These are phyloP conservation scores for Metschnikowia continentalis DNA, from an alignment of 805 yeast species.

Conservation along the genomic window DNA sequence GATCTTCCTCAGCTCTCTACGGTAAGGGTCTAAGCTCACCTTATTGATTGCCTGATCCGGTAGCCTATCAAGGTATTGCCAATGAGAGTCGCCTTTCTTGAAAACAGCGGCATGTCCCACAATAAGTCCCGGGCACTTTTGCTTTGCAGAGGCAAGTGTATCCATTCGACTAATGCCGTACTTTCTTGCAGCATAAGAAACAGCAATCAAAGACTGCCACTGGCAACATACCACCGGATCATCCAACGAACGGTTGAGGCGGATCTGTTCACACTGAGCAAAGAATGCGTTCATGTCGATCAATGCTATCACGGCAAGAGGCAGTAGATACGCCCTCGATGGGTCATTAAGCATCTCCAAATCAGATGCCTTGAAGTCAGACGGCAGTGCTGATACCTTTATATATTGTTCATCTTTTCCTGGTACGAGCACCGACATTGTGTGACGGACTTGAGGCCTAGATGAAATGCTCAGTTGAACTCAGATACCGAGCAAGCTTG, in stretches of 20 bases:
- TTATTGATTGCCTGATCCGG: conserved; percentile 67
- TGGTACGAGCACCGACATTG: conserved; percentile 6
- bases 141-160: conserved; percentile 57
- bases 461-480: background rate
- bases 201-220: conserved; percentile 88
- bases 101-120: conserved; percentile 93
- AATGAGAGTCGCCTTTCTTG: conserved; percentile 75
- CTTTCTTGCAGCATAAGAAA: conserved; percentile 82
- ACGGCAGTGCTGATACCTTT: background rate
- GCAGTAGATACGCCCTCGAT: conserved; percentile 51
- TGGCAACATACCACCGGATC: conserved; percentile 94
- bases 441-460: background rate
- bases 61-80: conserved; percentile 65
- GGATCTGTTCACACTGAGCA: conserved; percentile 86
- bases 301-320: conserved; percentile 76
- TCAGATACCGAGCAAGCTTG: background rate
- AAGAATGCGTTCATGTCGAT: conserved; percentile 93
- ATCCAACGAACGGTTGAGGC: conserved; percentile 58
- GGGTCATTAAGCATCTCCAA: conserved; percentile 46
- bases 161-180: conserved; percentile 82
- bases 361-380: conserved; percentile 25
- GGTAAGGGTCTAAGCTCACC: conserved; percentile 86
- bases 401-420: background rate
- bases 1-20: conserved; percentile 81
- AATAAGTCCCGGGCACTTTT: conserved; percentile 71